Evolutionary conservation across 495 filamentous ascomycete species (phyloP).

Genomic region (Penicillium canescens): DNA sequence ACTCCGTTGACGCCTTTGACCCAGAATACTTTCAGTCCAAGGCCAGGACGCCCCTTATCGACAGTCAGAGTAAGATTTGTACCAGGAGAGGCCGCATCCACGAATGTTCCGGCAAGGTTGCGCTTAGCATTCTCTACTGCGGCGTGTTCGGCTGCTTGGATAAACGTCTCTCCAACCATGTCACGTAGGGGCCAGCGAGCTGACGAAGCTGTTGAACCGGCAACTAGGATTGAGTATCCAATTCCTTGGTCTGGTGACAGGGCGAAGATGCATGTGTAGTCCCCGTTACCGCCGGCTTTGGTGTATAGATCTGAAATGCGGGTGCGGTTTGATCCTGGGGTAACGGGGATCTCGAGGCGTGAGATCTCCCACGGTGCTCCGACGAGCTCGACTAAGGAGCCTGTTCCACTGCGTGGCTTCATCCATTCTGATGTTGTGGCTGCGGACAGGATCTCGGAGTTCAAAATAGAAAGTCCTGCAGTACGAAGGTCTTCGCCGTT

Average conservation of each 20-base stretch:
- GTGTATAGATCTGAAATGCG: conserved; percentile 16
- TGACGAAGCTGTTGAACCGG: conserved; percentile 1
- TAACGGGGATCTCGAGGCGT: conserved; percentile 8
- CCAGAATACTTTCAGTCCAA: conserved; percentile 1
- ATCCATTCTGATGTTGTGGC: conserved; percentile 39
- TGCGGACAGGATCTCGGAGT: conserved; percentile 39
- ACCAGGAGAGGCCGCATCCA: not conserved
- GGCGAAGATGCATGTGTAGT: conserved; percentile 15
- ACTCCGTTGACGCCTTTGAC: not conserved
- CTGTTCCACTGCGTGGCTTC: conserved; percentile 33
- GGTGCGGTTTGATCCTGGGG: conserved; percentile 14
- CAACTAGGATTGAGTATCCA: conserved; percentile 9
- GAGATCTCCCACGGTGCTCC: conserved; percentile 15
- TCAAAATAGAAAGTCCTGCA: conserved; percentile 46
- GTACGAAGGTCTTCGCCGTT: conserved; percentile 12
- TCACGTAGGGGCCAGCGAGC: conserved; percentile 9
- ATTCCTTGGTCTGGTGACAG: conserved; percentile 18
- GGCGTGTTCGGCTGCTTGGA: conserved; percentile 4
- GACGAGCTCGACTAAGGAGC: conserved; percentile 12
- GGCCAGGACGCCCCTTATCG: not conserved
- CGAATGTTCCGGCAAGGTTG: conserved; percentile 7
- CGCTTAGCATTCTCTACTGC: not conserved
- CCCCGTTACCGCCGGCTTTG: conserved; percentile 12
- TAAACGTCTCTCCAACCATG: conserved; percentile 6
- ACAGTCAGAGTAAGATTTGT: conserved; percentile 7